Evolutionary conservation across 805 yeast species (phyloP), one percentile per base, ranked within the genome.

Genomic region (Schwanniomyces yamadae): DNA sequence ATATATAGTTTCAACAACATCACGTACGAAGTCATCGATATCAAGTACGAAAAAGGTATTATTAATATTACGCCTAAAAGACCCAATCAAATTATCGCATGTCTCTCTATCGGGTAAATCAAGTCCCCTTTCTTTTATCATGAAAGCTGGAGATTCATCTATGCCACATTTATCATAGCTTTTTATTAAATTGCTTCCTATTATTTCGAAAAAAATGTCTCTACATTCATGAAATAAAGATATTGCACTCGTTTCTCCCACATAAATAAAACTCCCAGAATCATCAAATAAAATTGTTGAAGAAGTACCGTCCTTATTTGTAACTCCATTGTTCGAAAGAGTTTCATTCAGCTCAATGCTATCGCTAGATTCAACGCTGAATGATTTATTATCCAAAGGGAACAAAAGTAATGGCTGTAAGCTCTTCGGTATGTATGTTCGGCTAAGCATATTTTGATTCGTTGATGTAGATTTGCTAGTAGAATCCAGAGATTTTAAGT

Each of bases 191-290:
- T 53, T 50, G 3, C 65, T 57, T 0, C 70, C 69, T 20, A 65
- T 33, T 2, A 48, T 45, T 13, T 47, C 52, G 17, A 45, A 40
- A 40, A 67, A 70, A 1, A 70, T 49, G 34, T 60, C 63, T 9
- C 73, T 48, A 3, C 66, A 57, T 41, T 70, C 75, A 20, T 61
- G 50, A 5, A 71, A 48, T 28, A 67, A 55, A 3, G 75, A 63
- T 8, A 66, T 50, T 0, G 72, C 65, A 16, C 68, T 62, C 18
- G 69, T 59, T 35, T 70, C 75, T 11, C 75, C 74, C 33, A 69
- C 41, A 36, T 64, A 68, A 15, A 69, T 44, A n/a, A 59, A 41
- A 18, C 57, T 58, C 0, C 72, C 72, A 4, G 56, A 55, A 8
- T 50, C 52, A 38, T 66, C 73, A 41, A 50, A 48, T 10, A 69